Base-by-base conservation (phyloP, 1,284 basidiomycete genomes). In the Rhodotorula glutinis region DNA sequence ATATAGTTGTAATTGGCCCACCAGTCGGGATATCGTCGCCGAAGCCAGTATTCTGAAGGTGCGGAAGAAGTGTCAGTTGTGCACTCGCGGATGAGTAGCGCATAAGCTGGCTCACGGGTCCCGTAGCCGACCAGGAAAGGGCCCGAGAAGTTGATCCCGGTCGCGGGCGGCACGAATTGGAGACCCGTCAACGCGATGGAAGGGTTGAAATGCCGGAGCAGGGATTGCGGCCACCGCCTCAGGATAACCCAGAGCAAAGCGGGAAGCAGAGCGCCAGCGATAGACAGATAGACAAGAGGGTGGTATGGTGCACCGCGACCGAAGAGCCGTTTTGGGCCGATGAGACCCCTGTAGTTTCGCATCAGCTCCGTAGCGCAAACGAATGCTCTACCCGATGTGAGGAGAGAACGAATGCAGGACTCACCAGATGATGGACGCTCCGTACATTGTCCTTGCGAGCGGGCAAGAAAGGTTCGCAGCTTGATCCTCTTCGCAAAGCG, bases 1-100 rank as follows among this genome's bases (percentile, higher is more conserved):
- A 83, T 83, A 80, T 91, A 92, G 78, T 91, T 92, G 79, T 89
- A 92, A 83, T 96, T 97, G 77, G 87, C 88, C 95, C 95, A 98
- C 92, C 93, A 97, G n/a, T 0, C 82, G 80, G 79, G 96, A 96
- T 86, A 66, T 83, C 81, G 76, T 88, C 85, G n/a, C 61, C 93
- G 82, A 43, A 96, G 82, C 64, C 89, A 78, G 79, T 88, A 98
- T 78, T 97, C 79, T 80, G 74, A n/a, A n/a, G n/a, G n/a, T n/a
- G n/a, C n/a, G n/a, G n/a, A n/a, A n/a, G n/a, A n/a, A n/a, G n/a
- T n/a, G n/a, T n/a, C n/a, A n/a, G n/a, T n/a, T n/a, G n/a, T n/a
- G n/a, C n/a, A 77, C 79, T 68, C 58, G 80, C 80, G 92, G 85
- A 97, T 97, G 59, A 95, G n/a, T n/a, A n/a, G n/a, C n/a, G n/a